Base-by-base conservation (phyloP, 1,284 basidiomycete genomes). In the Ustilago lituana region DNA sequence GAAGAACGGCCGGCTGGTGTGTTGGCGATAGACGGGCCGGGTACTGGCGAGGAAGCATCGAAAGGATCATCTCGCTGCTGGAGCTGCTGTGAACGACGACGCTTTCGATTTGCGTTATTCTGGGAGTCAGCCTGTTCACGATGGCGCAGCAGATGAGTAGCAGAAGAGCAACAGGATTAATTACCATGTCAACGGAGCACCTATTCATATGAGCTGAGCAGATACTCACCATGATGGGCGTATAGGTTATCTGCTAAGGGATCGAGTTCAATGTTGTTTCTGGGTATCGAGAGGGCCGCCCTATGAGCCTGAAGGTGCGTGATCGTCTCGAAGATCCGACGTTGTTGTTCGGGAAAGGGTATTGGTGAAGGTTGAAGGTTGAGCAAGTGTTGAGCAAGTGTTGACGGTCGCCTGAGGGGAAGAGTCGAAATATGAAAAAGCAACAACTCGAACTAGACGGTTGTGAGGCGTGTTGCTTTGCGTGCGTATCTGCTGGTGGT, bases 1-100 rank as follows among this genome's bases (percentile, higher is more conserved):
- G 73, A 75, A 1, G 73, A 73, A n/a, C 71, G 54, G 7, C 57
- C 65, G 24, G 57, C 59, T 1, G 69, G 67, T 46, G 73, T 69
- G n/a, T 43, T 56, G 3, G 70, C 73, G 31, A 55, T 67, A 8
- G 70, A 73, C 0, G 66, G 65, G 15, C 67, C 67, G 7, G 63
- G 64, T 10, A 62, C 20, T 5, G 67, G 72, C 8, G 64, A 67
- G 4, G 63, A 65, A 38, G 60, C 65, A 23, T 73, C 55, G 51
- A 73, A 73, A 1, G 70, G 70, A 20, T 72, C 69, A 22, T 60
- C 57, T 47, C 54, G 51, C 40, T 64, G 55, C 31, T 63, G 54
- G 11, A 61, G 46, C 35, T 56, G 60, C 40, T 60, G 72, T 1
- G 73, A 74, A 43, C 73, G 70, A 43, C 73, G 61, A 48, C 73